Base-by-base conservation (phyloP, 768 basidiomycete genomes). In the Pisolithus microcarpus region DNA sequence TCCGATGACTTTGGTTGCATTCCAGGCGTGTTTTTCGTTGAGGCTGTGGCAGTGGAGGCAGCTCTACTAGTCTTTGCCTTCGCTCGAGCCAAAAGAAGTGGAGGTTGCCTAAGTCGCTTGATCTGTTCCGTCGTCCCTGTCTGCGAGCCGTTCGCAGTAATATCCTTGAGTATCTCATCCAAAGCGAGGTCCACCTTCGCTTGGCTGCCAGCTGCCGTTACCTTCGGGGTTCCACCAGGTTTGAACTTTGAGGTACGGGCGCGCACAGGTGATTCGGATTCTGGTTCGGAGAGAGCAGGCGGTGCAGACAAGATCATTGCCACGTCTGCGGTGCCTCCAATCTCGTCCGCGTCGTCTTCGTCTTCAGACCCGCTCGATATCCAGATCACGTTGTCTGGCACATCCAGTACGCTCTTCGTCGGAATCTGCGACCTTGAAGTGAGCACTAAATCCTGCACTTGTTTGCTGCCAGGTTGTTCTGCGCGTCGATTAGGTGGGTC, bases 281-380 rank as follows among this genome's bases (percentile, higher is more conserved):
- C n/a, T 11, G 58, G 56, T 7, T 50, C 28, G 5, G 50, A 44
- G 31, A 50, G 43, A 23, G 16, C 56, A 23, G 63, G 63, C 3
- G 63, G 61, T 23, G 42, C 48, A 49, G 63, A 63, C 46, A 61
- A 46, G 40, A 65, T 65, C 61, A 65, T 61, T 1, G 48, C 63
- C 23, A 49, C 56, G 49, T 65, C 51, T 13, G 57, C 63, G 53
- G 39, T 48, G 11, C 38, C 50, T 9, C 10, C 21, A 6, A 49
- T 53, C n/a, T 15, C 36, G 38, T 58, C 36, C 5, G n/a, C 16
- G 38, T 56, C 59, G n/a, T 55, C 59, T 38, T 56, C 61, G n/a
- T 55, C 59, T 42, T 65, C 64, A 26, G 63, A 65, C 21, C 52
- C 62, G 7, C 63, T 64, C 7, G 63, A 65, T 19, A 64, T 64